Percentiles rank a stretch among this genome's conserved stretches.
Conservation (phyloP, 352 stramenopile genomes). For the Phytopythium oedochilum region DNA sequence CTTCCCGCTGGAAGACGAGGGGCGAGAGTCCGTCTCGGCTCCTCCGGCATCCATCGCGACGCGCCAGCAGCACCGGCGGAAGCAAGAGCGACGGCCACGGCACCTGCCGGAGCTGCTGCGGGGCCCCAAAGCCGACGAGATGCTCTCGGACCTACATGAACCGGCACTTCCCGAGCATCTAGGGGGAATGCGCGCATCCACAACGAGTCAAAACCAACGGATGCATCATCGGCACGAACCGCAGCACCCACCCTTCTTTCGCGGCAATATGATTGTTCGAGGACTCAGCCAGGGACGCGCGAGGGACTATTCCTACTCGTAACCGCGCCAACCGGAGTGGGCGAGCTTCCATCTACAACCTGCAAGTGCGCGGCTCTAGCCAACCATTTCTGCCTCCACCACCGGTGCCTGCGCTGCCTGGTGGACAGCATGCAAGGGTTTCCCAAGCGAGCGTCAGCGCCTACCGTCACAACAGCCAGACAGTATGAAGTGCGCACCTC, state of each 20-base stretch:
- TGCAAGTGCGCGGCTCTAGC: constrained; percentile 8
- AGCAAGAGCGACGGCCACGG: constrained; percentile 4
- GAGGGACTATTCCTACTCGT: constrained; percentile 32
- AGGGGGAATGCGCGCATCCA: not conserved
- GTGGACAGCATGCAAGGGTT: not conserved
- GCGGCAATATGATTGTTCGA: constrained; percentile 58
- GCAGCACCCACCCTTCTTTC: constrained; percentile 50
- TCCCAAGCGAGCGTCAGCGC: constrained; percentile 2
- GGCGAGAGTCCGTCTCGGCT: constrained; percentile 9
- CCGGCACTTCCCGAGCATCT: constrained; percentile 6
- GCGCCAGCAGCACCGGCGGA: constrained; percentile 2
- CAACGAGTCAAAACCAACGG: constrained; percentile 16
- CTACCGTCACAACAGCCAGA: not conserved
- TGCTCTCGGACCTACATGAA: constrained; percentile 24
- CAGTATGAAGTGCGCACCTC: constrained; percentile 28
- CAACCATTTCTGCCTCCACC: constrained; percentile 29
- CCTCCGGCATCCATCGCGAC: constrained; percentile 4
- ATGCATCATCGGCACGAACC: constrained; percentile 18
- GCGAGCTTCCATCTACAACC: not conserved
- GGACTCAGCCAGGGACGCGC: constrained; percentile 40
- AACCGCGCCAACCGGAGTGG: constrained; percentile 2
- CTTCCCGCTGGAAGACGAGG: constrained; percentile 18
- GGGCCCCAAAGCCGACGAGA: constrained; percentile 6
- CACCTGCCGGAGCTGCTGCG: constrained; percentile 17
- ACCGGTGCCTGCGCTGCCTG: constrained; percentile 24